Percentiles rank a stretch among this genome's conserved stretches.
Conservation (phyloP, 2,329 filamentous ascomycete species). For the Aspergillus niger region DNA sequence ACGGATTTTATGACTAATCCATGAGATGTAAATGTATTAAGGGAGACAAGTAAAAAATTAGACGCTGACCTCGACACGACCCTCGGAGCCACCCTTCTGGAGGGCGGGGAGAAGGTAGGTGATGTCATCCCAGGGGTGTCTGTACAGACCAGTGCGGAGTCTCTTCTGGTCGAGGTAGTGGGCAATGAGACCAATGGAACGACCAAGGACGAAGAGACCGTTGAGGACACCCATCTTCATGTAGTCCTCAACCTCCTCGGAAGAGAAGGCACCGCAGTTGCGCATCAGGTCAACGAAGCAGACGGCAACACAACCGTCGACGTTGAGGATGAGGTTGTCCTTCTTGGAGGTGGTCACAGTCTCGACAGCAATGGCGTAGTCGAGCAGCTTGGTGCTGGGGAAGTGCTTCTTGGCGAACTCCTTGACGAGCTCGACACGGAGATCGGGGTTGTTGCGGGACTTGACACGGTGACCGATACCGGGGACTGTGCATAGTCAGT, state of each 20-base stretch:
- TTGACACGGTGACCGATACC: conserved; percentile 99
- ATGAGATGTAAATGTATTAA: conserved; percentile 27
- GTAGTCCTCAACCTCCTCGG: conserved; percentile 98
- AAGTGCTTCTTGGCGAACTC: conserved; percentile 98
- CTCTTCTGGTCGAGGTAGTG: conserved; percentile 99
- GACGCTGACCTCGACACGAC: conserved; percentile 86
- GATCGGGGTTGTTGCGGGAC: conserved; percentile 99
- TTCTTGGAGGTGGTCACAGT: conserved; percentile 99
- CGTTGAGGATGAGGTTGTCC: conserved; percentile 99
- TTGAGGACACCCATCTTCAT: conserved; percentile 98
- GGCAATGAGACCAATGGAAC: conserved; percentile 97
- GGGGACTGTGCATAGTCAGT: conserved; percentile 61
- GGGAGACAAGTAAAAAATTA: conserved; percentile 43
- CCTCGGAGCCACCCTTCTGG: conserved; percentile 72
- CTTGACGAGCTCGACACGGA: conserved; percentile 99
- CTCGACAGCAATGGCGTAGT: conserved; percentile 97
- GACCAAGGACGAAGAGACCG: conserved; percentile 96
- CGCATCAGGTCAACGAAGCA: conserved; percentile 98
- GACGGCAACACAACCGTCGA: conserved; percentile 95
- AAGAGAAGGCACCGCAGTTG: conserved; percentile 95
- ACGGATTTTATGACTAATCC: conserved; percentile 37
- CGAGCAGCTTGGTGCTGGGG: conserved; percentile 95
- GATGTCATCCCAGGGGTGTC: conserved; percentile 98
- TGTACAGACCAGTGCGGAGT: conserved; percentile 96
- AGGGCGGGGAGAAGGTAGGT: conserved; percentile 89